Base-by-base conservation (phyloP, 108 stramenopile genomes). In the Discostella stelligeroides region DNA sequence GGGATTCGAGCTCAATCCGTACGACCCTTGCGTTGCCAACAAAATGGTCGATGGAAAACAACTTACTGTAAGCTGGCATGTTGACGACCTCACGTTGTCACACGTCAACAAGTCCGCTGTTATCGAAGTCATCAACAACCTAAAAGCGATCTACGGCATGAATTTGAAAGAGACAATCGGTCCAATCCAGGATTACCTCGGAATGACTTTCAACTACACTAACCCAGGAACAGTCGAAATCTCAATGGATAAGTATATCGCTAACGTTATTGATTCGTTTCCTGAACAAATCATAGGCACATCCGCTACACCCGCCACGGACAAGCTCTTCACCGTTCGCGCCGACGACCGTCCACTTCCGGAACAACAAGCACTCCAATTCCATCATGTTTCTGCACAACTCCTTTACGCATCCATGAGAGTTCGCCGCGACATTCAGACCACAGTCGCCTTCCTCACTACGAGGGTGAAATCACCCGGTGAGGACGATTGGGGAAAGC, bases 401-500 rank as follows among this genome's bases (percentile, higher is more conserved):
- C 62, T 73, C 0, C 34, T 53, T 5, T 64, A 29, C 43, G 34
- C 30, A 9, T 25, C 23, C 3, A 49, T 17, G 28, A 61, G 70
- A 41, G 48, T 25, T 7, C 40, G 60, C 17, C 30, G 18, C 2
- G 70, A 73, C 53, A 69, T 70, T 18, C 55, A 79, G 38, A 51
- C 53, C 0, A 63, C 77, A 18, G 56, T 79, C 11, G 25, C 70
- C 11, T 79, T 79, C 34, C 70, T 79, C 8, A 40, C 42, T 10
- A 72, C 50, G 38, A 30, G 63, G 30, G 63, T 77, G 9, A 47
- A 63, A 42, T 25, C 17, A 18, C 76, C 72, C 9, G 55, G 20
- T 43, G 46, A 38, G 30, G 63, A 79, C 21, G 77, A 79, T 53
- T 79, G 47, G 27, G 49, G 59, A 34, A 79, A 72, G 56, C 49